phyloP scores from a whole-genome alignment of 176 grass and related monocot species.

The Ensete ventricosum region DNA sequence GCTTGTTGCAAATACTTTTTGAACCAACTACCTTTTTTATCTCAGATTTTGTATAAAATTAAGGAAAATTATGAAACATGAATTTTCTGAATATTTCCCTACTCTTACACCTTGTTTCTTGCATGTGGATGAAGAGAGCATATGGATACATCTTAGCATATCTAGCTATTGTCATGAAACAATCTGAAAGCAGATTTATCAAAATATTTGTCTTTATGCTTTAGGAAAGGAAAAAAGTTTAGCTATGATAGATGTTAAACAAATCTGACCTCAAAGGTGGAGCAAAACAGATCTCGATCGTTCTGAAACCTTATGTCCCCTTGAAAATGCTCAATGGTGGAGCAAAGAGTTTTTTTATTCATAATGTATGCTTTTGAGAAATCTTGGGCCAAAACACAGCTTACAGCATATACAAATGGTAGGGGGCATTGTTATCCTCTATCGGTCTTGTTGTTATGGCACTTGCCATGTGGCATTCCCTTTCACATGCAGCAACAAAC shows the following conservation, averaged over 20 bases:
- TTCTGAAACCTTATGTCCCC: neutral
- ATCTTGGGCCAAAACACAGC: neutral
- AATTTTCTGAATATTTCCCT: neutral
- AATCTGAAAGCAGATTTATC: neutral
- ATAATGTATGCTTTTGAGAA: neutral
- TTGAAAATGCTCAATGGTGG: neutral
- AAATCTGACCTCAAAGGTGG: neutral
- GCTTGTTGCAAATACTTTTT: neutral
- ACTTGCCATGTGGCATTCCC: neutral
- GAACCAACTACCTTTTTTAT: no score
- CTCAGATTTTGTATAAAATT: neutral
- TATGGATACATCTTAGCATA: neutral
- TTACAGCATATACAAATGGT: neutral
- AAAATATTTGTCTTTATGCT: neutral
- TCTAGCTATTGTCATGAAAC: no score
- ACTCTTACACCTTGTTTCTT: neutral
- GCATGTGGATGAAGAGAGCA: neutral
- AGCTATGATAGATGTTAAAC: neutral
- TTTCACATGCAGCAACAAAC: neutral
- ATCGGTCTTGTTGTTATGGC: neutral
- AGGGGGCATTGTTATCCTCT: neutral
- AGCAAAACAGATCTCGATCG: neutral
- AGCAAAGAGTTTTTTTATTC: neutral
- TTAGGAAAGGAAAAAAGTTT: neutral
- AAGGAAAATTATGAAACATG: neutral